Evolutionary conservation across 106 monocot species (phyloP).

Genomic region (Dendrobium nobile): DNA sequence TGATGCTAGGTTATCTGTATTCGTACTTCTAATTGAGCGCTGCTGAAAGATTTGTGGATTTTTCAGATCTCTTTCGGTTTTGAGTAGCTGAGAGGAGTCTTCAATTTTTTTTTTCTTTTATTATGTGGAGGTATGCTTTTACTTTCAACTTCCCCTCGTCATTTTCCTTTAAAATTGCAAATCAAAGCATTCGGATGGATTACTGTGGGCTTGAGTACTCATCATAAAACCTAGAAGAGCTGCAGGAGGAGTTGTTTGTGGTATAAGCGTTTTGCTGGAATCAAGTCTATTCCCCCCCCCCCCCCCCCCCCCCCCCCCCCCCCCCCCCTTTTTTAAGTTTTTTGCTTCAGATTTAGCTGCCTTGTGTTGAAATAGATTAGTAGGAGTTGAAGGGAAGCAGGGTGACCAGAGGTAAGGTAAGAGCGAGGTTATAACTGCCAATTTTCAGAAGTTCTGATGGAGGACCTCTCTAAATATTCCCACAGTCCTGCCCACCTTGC

Average conservation of each 20-base stretch:
- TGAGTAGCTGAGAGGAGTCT: not conserved
- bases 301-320: not conserved
- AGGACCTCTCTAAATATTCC: slow-evolving; percentile 66
- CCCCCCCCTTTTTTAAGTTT: not conserved
- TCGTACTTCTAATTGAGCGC: not conserved
- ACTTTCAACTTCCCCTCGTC: not conserved
- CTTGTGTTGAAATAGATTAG: not conserved
- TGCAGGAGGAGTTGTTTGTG: not conserved
- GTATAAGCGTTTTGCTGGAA: not conserved
- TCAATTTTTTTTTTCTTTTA: not conserved
- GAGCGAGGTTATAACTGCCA: not conserved
- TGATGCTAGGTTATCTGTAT: not conserved
- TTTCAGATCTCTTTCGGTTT: not conserved
- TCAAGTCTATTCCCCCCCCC: not conserved
- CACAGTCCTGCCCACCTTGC: slow-evolving; percentile 88
- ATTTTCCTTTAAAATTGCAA: not conserved
- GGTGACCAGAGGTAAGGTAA: not conserved
- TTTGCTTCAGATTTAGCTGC: not conserved
- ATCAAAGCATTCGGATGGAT: not conserved
- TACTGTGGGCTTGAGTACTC: not conserved
- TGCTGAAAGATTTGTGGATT: not conserved
- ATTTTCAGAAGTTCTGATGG: slow-evolving; percentile 27
- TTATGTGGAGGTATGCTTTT: not conserved
- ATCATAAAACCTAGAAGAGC: not conserved
- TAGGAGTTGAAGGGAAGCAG: not conserved